Percentiles rank a stretch among this genome's conserved stretches.
These are phyloP conservation scores for Lactifluus pinguis DNA, from an alignment of 768 basidiomycete genomes.

Conservation along the genomic window DNA sequence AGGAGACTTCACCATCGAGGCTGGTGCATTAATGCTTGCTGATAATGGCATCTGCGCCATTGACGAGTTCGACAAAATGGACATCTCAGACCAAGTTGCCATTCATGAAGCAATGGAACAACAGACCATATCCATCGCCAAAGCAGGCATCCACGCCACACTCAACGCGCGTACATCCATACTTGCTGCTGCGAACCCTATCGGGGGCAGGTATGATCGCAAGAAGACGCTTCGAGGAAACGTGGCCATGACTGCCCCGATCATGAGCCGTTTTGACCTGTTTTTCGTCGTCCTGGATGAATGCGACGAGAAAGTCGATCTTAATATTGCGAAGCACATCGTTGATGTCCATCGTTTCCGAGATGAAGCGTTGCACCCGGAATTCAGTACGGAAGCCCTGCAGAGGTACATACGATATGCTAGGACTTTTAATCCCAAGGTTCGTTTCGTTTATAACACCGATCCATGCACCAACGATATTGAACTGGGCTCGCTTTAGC, in stretches of 20 bases:
- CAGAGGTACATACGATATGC: conserved; percentile 97
- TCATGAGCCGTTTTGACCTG: conserved; percentile 97
- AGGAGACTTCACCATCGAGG: conserved; percentile 98
- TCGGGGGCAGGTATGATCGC: conserved; percentile 94
- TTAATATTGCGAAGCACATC: conserved; percentile 93
- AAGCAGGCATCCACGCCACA: conserved; percentile 98
- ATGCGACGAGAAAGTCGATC: conserved; percentile 85
- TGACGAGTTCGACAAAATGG: conserved; percentile 99
- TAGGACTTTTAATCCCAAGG: conserved; percentile 96
- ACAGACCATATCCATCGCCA: conserved; percentile 98
- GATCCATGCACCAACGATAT: background rate
- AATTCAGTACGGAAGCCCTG: conserved; percentile 93
- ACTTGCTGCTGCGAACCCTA: conserved; percentile 93
- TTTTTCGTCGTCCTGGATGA: conserved; percentile 99
- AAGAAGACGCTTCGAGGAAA: conserved; percentile 89
- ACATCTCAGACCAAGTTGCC: conserved; percentile 94
- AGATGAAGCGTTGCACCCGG: conserved; percentile 89
- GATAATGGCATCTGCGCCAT: conserved; percentile 99
- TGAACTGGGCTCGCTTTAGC: conserved; percentile 34
- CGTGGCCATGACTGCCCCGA: conserved; percentile 95
- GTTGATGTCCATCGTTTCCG: conserved; percentile 96
- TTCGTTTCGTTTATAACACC: conserved; percentile 23
- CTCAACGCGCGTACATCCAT: conserved; percentile 97
- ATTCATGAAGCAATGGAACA: conserved; percentile 99
- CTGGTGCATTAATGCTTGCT: conserved; percentile 97